A percentile compares a stretch with the other conserved stretches of the same genome.
phyloP scores from a whole-genome alignment of 1,139 yeast genomes.

The Saccharomycopsis hybrid region DNA sequence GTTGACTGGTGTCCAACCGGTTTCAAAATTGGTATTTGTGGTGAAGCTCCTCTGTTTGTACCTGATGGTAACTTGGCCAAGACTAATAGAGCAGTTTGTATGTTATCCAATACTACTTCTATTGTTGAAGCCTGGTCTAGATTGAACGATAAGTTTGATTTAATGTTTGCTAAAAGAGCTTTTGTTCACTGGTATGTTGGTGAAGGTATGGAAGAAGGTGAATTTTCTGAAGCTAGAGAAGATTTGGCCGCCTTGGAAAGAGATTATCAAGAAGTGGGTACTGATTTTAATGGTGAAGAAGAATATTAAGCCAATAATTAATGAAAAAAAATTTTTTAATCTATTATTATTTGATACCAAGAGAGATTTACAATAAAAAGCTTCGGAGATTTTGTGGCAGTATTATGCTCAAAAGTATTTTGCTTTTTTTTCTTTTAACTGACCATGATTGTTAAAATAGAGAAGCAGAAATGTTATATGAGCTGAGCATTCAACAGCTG shows the following conservation, averaged over 20 bases:
- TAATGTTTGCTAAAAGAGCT: constrained; percentile 90
- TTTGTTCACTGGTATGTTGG: constrained; percentile 93
- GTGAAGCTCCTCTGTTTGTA: constrained; percentile 81
- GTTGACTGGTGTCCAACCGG: constrained; percentile 97
- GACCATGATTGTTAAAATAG: no score
- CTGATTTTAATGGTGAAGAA: constrained; percentile 69
- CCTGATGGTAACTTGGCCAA: constrained; percentile 83
- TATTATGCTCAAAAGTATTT: no score
- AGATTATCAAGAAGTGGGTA: constrained; percentile 94
- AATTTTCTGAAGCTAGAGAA: constrained; percentile 88
- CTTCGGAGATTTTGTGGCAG: no score
- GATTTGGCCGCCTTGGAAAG: constrained; percentile 96
- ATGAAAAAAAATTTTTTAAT: not conserved
- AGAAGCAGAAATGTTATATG: no score
- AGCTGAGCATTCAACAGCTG: no score
- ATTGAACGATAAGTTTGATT: constrained; percentile 81
- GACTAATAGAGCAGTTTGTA: constrained; percentile 82
- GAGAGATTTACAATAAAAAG: no score
- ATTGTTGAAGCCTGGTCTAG: constrained; percentile 86
- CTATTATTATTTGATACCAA: no score
- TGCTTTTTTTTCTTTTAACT: no score
- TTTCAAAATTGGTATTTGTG: constrained; percentile 88
- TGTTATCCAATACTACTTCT: constrained; percentile 86
- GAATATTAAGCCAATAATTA: not conserved
- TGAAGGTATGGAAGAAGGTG: constrained; percentile 95